These are phyloP conservation scores for Mycena albidolilacea DNA, from an alignment of 768 basidiomycete species.

Conservation along the genomic window DNA sequence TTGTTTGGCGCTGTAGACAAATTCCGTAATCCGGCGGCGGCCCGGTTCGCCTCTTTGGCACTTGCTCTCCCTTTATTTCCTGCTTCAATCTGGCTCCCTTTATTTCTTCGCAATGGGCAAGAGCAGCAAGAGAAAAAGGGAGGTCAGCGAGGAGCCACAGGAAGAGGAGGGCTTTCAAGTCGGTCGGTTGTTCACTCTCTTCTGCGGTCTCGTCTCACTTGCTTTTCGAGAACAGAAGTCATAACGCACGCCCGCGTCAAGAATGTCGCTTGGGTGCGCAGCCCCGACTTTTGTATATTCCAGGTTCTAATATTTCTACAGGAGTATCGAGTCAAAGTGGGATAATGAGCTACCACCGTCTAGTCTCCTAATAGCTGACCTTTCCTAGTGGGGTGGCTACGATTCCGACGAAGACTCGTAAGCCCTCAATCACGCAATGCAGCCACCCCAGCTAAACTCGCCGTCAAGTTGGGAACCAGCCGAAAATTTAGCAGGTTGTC, in stretches of 20 bases:
- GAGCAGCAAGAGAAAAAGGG: slow-evolving; percentile 19
- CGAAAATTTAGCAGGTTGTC: slow-evolving; percentile 57
- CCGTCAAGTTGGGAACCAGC: slow-evolving; percentile 61
- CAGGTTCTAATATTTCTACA: background rate
- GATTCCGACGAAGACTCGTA: slow-evolving; percentile 63
- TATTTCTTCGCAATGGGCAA: background rate
- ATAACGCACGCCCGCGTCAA: slow-evolving; percentile 19
- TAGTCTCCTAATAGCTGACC: background rate
- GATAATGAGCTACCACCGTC: background rate
- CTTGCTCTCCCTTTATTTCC: too few species aligned
- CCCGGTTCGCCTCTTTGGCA: too few species aligned
- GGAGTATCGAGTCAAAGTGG: slow-evolving; percentile 22
- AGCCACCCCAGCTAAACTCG: slow-evolving; percentile 49
- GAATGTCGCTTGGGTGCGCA: slow-evolving; percentile 13
- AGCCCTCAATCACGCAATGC: slow-evolving; percentile 58
- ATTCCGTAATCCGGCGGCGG: too few species aligned
- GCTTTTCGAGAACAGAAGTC: slow-evolving; percentile 18
- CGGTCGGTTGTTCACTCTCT: background rate
- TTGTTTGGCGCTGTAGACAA: slow-evolving; percentile 20
- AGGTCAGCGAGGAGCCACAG: slow-evolving; percentile 1
- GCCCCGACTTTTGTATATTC: background rate
- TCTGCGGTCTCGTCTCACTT: background rate
- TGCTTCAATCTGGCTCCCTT: too few species aligned
- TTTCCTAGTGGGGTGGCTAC: slow-evolving; percentile 67
- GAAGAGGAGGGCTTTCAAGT: slow-evolving; percentile 23